Evolutionary conservation across 306 rosid species (phyloP).

Genomic region (Purshia tridentata): DNA sequence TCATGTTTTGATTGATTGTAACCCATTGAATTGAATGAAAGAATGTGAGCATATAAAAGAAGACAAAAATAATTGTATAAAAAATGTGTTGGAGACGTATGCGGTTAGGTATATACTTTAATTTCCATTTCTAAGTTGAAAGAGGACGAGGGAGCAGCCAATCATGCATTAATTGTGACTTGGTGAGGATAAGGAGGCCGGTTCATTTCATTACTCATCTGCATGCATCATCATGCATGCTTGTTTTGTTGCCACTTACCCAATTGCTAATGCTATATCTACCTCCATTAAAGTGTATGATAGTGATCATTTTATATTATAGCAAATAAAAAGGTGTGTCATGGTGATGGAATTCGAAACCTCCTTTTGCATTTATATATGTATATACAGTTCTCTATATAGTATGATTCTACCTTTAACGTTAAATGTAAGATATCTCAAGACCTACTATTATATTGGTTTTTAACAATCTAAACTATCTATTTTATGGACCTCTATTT

Average conservation of each 20-base stretch:
- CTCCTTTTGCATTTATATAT: too few relatives aligned
- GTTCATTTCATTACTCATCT: not conserved
- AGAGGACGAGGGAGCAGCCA: slow-evolving; percentile 33
- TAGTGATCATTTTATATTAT: slow-evolving; percentile 1
- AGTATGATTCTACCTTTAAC: too few relatives aligned
- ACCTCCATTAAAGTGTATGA: slow-evolving; percentile 20
- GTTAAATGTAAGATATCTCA: too few relatives aligned
- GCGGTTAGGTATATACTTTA: slow-evolving; percentile 9
- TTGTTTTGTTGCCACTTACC: not conserved
- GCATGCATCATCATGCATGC: slow-evolving; percentile 29
- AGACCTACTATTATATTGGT: too few relatives aligned
- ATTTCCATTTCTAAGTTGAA: slow-evolving; percentile 1
- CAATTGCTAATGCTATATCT: not conserved
- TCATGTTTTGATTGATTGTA: slow-evolving; percentile 3
- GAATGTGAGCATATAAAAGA: not conserved
- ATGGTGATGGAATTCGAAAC: too few relatives aligned
- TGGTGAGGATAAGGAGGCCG: slow-evolving; percentile 27
- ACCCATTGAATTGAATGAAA: not conserved
- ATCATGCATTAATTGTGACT: slow-evolving; percentile 34
- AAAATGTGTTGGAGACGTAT: not conserved
- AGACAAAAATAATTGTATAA: not conserved
- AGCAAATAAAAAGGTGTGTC: too few relatives aligned
- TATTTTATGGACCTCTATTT: too few relatives aligned
- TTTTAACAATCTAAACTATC: too few relatives aligned
- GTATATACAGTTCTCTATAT: too few relatives aligned